Conservation (phyloP, 306 rosid genomes). For the Castanea crenata region DNA sequence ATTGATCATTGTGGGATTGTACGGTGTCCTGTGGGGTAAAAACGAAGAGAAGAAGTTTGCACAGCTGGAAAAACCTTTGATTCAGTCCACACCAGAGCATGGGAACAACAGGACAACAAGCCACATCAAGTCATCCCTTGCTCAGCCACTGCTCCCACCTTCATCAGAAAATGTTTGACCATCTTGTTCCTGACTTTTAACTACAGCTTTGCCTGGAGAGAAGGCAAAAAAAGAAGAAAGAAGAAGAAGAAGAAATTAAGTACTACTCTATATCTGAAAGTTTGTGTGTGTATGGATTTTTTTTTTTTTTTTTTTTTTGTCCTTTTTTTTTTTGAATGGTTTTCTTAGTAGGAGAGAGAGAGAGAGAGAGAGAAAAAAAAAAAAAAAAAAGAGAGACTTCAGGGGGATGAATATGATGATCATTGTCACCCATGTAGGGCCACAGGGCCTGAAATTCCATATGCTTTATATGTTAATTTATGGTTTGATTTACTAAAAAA, state of each 20-base stretch:
- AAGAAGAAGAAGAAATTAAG: neutral
- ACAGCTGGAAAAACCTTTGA: slow-evolving; percentile 49
- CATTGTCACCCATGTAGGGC: slow-evolving; percentile 46
- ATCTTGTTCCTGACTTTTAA: slow-evolving; percentile 28
- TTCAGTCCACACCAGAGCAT: slow-evolving; percentile 53
- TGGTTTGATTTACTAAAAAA: slow-evolving; percentile 50
- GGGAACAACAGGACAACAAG: slow-evolving; percentile 41
- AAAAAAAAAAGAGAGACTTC: slow-evolving; percentile 11
- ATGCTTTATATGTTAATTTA: slow-evolving; percentile 53
- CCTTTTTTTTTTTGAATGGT: slow-evolving; percentile 15
- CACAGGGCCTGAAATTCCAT: slow-evolving; percentile 34
- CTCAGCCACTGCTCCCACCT: slow-evolving; percentile 83
- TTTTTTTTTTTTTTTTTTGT: slow-evolving; percentile 2
- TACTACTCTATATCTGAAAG: slow-evolving; percentile 52
- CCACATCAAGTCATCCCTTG: slow-evolving; percentile 62
- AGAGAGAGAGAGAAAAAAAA: neutral
- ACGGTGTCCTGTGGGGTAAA: slow-evolving; percentile 93
- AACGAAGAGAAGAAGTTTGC: slow-evolving; percentile 77
- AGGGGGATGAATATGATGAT: slow-evolving; percentile 49
- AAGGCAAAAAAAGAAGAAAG: neutral
- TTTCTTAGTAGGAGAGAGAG: slow-evolving; percentile 43
- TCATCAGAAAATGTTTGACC: slow-evolving; percentile 79
- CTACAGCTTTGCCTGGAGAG: slow-evolving; percentile 20
- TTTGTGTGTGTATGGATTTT: slow-evolving; percentile 52
- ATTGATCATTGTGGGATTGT: slow-evolving; percentile 74